Evolutionary conservation across 768 basidiomycete genomes (phyloP).

Genomic region (Leccinum boreale): DNA sequence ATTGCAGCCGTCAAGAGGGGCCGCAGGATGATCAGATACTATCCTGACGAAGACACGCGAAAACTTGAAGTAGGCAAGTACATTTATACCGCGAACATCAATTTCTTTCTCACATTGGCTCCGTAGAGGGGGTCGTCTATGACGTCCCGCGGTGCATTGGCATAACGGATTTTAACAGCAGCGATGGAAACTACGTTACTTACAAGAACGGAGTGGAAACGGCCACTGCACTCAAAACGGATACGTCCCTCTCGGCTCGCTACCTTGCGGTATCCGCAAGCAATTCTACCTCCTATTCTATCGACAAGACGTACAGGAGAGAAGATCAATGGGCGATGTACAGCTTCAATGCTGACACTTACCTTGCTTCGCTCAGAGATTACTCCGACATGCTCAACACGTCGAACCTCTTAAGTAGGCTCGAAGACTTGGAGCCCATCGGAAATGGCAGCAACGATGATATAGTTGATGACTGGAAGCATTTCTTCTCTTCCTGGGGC

Average conservation of each 20-base stretch:
- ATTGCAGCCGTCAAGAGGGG: not conserved
- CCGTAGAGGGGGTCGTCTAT: not conserved
- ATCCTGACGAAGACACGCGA: not conserved
- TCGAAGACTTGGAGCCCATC: not conserved
- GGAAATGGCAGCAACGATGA: not conserved
- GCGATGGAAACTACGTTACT: not conserved
- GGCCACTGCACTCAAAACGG: not conserved
- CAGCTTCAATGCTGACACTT: not conserved
- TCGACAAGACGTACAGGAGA: not conserved
- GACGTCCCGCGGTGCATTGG: not conserved
- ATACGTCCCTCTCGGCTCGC: not conserved
- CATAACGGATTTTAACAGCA: not conserved
- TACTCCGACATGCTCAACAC: not conserved
- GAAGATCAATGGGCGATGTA: not conserved
- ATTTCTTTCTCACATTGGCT: not conserved
- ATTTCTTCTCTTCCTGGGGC: not conserved
- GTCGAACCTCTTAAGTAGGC: not conserved
- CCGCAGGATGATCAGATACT: not conserved
- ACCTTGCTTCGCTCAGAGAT: not conserved
- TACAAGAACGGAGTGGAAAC: not conserved
- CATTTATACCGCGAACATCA: not conserved
- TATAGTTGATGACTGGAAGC: not conserved
- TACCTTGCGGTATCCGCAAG: not conserved
- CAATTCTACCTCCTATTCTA: not conserved
- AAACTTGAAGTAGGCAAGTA: not conserved